Base-by-base conservation (phyloP, 2,329 filamentous ascomycete species). In the Penicillium janthinellum region DNA sequence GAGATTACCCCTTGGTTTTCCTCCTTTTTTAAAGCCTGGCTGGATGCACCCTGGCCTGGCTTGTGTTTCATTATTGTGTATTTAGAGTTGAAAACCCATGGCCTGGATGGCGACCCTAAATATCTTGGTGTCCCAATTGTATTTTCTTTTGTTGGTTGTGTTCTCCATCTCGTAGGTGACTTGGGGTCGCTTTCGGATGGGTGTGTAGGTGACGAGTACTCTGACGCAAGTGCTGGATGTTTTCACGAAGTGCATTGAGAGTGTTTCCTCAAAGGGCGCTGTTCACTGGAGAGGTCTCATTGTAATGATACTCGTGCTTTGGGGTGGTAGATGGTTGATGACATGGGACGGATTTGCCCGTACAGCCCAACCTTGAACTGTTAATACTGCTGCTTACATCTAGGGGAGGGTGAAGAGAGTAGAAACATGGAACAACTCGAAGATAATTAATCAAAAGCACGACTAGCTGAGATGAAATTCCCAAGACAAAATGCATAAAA, bases 51-150 rank as follows among this genome's bases (percentile, higher is more conserved):
- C 60, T 63, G 51, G 60, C 63, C 67, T 58, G 69, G 64, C 69
- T 70, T 71, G 70, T 75, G 73, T 75, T 72, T 73, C 70, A 73
- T 70, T 74, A 75, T 73, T 75, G 72, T 72, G 73, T 73, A 75
- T 75, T 73, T 75, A 75, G 73, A 74, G 71, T 72, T 71, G 63
- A 71, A 73, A 75, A 73, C 70, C 56, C 71, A 73, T 73, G 70
- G 73, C 71, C 71, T 61, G 61, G 57, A 62, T 66, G 64, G 64
- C 71, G 66, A 69, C 70, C 68, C 71, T 61, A 61, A 69, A 73
- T 73, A 73, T 67, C 70, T 67, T 66, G 60, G 59, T 64, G 72
- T 67, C 67, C 67, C 67, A 66, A 64, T 62, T 64, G 61, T 61
- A 63, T 66, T 67, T 69, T 62, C 60, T 68, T 68, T 68, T 44